These are phyloP conservation scores for Echinosphaeria canescens DNA, from an alignment of 2,329 filamentous ascomycete genomes.

Conservation along the genomic window DNA sequence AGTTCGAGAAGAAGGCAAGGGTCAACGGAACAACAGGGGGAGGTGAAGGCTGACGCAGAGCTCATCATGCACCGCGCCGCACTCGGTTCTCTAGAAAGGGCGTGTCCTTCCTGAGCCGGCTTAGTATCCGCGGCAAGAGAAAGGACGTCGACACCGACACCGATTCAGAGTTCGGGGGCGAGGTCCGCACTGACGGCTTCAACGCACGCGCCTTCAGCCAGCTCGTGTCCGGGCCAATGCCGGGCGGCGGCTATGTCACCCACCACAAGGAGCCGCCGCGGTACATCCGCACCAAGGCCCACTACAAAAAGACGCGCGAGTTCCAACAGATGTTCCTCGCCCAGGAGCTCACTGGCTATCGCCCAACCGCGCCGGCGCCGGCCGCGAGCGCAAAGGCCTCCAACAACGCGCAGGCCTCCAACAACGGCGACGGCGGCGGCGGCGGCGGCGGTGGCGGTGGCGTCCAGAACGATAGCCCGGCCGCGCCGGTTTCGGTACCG, in stretches of 20 bases:
- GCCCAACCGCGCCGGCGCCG: slow-evolving; percentile 10
- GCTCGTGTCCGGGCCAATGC: slow-evolving; percentile 37
- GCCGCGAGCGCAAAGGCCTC: slow-evolving; percentile 4
- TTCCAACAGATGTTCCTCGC: slow-evolving; percentile 83
- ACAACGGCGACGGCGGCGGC: background rate
- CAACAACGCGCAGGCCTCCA: slow-evolving; percentile 2
- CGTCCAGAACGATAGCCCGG: slow-evolving; percentile 1
- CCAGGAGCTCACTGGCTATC: slow-evolving; percentile 59
- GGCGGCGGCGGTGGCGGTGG: background rate
- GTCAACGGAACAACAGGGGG: too few relatives aligned
- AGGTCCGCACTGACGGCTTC: slow-evolving; percentile 52
- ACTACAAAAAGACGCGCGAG: slow-evolving; percentile 61
- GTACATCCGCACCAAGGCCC: slow-evolving; percentile 69
- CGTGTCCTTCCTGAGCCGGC: slow-evolving; percentile 72
- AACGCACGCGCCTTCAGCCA: slow-evolving; percentile 60
- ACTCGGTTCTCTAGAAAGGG: too few relatives aligned
- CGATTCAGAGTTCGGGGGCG: slow-evolving; percentile 47
- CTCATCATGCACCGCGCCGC: too few relatives aligned
- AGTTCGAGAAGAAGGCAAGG: too few relatives aligned
- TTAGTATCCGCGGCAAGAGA: slow-evolving; percentile 55
- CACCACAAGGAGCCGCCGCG: slow-evolving; percentile 73
- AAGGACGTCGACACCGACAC: slow-evolving; percentile 33
- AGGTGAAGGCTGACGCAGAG: too few relatives aligned
- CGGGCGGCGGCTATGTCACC: slow-evolving; percentile 54
- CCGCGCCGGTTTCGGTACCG: slow-evolving; percentile 9